Conservation (phyloP, 1,139 yeast species). For the Tardiomyces depauwii region DNA sequence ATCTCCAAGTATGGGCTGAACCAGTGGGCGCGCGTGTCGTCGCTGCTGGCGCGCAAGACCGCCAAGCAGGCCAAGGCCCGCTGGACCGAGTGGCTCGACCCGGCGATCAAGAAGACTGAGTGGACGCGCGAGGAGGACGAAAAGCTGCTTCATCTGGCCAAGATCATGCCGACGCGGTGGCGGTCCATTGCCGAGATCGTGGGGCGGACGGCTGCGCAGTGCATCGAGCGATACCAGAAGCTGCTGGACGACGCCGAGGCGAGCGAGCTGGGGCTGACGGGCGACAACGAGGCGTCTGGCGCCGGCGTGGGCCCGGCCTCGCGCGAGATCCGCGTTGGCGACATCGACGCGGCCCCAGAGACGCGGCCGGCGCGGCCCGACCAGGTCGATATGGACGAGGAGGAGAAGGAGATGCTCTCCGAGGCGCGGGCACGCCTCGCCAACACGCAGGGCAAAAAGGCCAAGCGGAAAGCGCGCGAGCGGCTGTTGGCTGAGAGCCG, state of each 20-base stretch:
- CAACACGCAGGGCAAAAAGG: conserved; percentile 91
- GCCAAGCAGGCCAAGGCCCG: conserved; percentile 90
- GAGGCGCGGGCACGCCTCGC: conserved; percentile 91
- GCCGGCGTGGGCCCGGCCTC: conserved; percentile 30
- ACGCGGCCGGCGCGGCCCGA: conserved; percentile 79
- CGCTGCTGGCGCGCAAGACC: conserved; percentile 71
- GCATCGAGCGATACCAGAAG: conserved; percentile 78
- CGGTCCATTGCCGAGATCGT: conserved; percentile 69
- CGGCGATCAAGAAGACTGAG: conserved; percentile 47
- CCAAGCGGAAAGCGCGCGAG: conserved; percentile 83
- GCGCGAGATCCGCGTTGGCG: conserved; percentile 35
- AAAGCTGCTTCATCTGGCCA: conserved; percentile 53
- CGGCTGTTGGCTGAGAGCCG: conserved; percentile 64
- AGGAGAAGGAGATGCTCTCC: conserved; percentile 82
- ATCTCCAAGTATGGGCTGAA: conserved; percentile 86
- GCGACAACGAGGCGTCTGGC: conserved; percentile 32
- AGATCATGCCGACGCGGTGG: conserved; percentile 87
- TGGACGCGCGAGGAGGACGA: conserved; percentile 80
- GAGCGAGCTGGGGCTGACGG: conserved; percentile 2
- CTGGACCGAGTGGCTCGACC: conserved; percentile 86
- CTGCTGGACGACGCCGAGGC: conserved; percentile 35
- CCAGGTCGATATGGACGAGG: conserved; percentile 70
- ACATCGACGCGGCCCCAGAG: conserved; percentile 62
- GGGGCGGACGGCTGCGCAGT: conserved; percentile 79
- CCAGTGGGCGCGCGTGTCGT: conserved; percentile 92